Base-by-base conservation (phyloP, 1,139 yeast species). In the Hansenula anomala region DNA sequence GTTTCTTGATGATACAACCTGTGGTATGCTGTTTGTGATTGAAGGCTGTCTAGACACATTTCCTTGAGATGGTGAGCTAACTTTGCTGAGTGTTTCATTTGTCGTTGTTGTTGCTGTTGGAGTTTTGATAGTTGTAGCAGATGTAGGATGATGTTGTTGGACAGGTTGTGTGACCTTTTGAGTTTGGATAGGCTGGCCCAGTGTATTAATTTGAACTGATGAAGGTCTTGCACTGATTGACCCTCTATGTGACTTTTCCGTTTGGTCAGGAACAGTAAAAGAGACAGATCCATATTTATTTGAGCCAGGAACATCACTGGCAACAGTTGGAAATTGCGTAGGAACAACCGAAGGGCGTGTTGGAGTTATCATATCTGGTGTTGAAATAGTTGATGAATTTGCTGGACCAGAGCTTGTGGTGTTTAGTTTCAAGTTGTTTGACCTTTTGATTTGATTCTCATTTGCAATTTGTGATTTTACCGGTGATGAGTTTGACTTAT, bases 171-270 rank as follows among this genome's bases (percentile, higher is more conserved):
- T 28, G 24, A 25, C 36, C 22, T 32, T 41, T 26, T 14, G 41
- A 31, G 49, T 27, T 25, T 22, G 33, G 55, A 25, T 14, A 16
- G 14, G 18, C 24, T 32, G 34, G 2, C 37, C 32, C 33, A 44
- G 33, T 10, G 42, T 39, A 37, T 36, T 38, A 36, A 52, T 43
- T 27, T 52, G 58, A 9, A 59, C 52, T 16, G 60, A 57, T 3
- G 71, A 64, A 4, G 72, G 71, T 40, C 67, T 56, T 2, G 71
- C 66, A 38, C 74, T 67, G 37, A 73, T 71, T 3, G 78, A 73
- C 15, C 76, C 75, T 39, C 80, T 55, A 46, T 72, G 75, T 0
- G 61, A 51, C 39, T 65, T 64, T 30, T 56, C 62, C n/a, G 52
- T 49, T n/a, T 47, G 54, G n/a, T 53, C 49, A 1, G 66, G 60